Conservation (phyloP, 2,329 filamentous ascomycete species). For the Talaromyces marneffei region DNA sequence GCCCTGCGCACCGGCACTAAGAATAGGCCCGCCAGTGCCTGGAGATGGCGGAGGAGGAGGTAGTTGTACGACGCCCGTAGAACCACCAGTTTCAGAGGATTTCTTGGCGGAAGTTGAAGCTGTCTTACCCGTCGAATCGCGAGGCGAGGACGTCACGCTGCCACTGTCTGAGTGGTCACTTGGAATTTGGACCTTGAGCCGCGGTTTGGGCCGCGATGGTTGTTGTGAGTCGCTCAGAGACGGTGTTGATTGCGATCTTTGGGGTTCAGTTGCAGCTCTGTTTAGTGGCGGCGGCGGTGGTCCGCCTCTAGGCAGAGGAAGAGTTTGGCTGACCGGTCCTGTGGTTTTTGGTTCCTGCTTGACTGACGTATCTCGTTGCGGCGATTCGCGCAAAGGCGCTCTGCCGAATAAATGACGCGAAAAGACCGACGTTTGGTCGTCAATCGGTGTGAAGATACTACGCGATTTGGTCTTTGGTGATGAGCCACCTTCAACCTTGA, state of each 20-base stretch:
- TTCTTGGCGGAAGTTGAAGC: slow-evolving; percentile 54
- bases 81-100: slow-evolving; percentile 51
- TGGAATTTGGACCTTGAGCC: slow-evolving; percentile 89
- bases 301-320: slow-evolving; percentile 33
- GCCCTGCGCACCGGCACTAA: slow-evolving; percentile 85
- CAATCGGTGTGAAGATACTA: slow-evolving; percentile 96
- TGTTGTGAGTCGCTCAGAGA: slow-evolving; percentile 72
- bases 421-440: slow-evolving; percentile 81
- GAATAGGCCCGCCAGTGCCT: slow-evolving; percentile 54
- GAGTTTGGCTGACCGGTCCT: slow-evolving; percentile 52
- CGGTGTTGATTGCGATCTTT: slow-evolving; percentile 50
- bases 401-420: slow-evolving; percentile 70
- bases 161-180: slow-evolving; percentile 75
- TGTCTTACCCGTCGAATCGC: slow-evolving; percentile 54
- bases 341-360: slow-evolving; percentile 31
- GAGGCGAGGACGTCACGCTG: slow-evolving; percentile 64
- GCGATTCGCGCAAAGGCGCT: slow-evolving; percentile 48
- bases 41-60: slow-evolving; percentile 90
- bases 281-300: slow-evolving; percentile 53
- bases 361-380: slow-evolving; percentile 37
- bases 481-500: slow-evolving; percentile 37
- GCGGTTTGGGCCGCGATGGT: slow-evolving; percentile 64
- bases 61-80: slow-evolving; percentile 65
- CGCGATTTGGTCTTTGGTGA: slow-evolving; percentile 69
- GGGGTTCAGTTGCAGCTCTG: slow-evolving; percentile 44